Evolutionary conservation across 2,329 filamentous ascomycete species (phyloP).

Genomic region (Ilyonectria mors-panacis): DNA sequence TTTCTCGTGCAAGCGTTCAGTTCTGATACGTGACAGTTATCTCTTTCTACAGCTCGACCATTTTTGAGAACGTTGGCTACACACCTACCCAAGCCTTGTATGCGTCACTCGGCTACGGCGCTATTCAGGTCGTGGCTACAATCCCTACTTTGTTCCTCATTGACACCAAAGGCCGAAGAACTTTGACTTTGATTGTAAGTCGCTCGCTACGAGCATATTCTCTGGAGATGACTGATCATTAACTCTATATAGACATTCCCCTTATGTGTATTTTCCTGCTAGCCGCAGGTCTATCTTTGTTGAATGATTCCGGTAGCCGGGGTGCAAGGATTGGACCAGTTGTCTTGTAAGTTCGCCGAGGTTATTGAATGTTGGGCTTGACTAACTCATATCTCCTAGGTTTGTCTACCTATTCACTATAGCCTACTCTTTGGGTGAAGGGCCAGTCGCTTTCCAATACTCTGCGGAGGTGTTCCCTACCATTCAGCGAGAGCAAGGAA

Average conservation of each 20-base stretch:
- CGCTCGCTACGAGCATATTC: accelerated
- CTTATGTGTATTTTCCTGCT: conserved; percentile 53
- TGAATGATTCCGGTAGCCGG: conserved; percentile 42
- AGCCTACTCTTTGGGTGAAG: conserved; percentile 54
- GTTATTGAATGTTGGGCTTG: neutral
- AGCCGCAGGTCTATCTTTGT: conserved; percentile 51
- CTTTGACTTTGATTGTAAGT: conserved; percentile 42
- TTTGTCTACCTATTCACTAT: conserved; percentile 57
- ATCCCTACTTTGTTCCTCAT: conserved; percentile 49
- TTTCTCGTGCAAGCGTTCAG: accelerated
- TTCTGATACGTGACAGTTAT: conserved; percentile 41
- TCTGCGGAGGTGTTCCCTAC: conserved; percentile 57
- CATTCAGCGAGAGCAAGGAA: conserved; percentile 56
- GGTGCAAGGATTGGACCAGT: conserved; percentile 49
- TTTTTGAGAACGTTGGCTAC: conserved; percentile 47
- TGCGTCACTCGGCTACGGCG: conserved; percentile 51
- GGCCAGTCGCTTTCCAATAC: conserved; percentile 57
- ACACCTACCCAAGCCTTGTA: conserved; percentile 47
- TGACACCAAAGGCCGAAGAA: conserved; percentile 45
- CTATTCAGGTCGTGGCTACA: conserved; percentile 51
- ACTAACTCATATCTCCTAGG: conserved; percentile 30
- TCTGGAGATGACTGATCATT: neutral
- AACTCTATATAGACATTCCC: conserved; percentile 47
- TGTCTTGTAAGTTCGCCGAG: conserved; percentile 37
- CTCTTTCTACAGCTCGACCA: conserved; percentile 49